phyloP scores from a whole-genome alignment of 2,329 filamentous ascomycete species.

The Aspergillus neoniger region DNA sequence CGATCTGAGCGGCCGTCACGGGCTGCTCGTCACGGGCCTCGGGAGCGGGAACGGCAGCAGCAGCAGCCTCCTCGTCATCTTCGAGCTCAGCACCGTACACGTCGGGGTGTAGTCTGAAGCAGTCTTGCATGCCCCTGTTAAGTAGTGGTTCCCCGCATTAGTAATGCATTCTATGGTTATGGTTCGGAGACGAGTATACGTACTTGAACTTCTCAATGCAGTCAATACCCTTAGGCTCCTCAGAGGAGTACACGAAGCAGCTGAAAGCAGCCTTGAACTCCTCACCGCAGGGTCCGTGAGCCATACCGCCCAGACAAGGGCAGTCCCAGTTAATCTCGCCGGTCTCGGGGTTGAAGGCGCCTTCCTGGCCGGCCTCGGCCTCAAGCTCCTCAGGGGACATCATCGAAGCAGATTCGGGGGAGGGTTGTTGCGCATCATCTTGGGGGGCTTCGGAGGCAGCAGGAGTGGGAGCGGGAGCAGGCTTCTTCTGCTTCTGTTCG shows the following conservation, averaged over 20 bases:
- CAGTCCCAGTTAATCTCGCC: conserved; percentile 99
- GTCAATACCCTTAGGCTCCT: conserved; percentile 96
- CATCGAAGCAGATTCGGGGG: conserved; percentile 27
- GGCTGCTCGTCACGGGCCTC: conserved; percentile 20
- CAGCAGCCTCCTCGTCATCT: conserved; percentile 61
- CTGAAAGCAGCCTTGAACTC: conserved; percentile 95
- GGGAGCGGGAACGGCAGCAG: conserved; percentile 32
- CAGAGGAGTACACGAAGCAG: conserved; percentile 94
- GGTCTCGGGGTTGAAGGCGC: conserved; percentile 96
- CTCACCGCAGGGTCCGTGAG: conserved; percentile 89
- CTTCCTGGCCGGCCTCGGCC: conserved; percentile 80
- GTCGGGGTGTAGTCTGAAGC: conserved; percentile 90
- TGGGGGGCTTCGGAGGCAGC: conserved; percentile 21
- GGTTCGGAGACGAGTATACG: conserved; percentile 42
- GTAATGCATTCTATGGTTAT: not conserved
- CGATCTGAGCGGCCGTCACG: conserved; percentile 27
- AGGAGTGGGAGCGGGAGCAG: conserved; percentile 1
- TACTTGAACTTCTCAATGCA: conserved; percentile 98
- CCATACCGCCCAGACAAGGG: conserved; percentile 96
- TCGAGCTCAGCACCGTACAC: conserved; percentile 87
- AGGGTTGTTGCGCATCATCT: conserved; percentile 13
- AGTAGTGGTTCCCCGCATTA: conserved; percentile 15
- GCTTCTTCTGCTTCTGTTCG: conserved; percentile 31
- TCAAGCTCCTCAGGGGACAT: conserved; percentile 62
- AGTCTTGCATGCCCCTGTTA: conserved; percentile 88